phyloP scores from a whole-genome alignment of 768 basidiomycete species.

The Chalciporus pseudorubinellus region DNA sequence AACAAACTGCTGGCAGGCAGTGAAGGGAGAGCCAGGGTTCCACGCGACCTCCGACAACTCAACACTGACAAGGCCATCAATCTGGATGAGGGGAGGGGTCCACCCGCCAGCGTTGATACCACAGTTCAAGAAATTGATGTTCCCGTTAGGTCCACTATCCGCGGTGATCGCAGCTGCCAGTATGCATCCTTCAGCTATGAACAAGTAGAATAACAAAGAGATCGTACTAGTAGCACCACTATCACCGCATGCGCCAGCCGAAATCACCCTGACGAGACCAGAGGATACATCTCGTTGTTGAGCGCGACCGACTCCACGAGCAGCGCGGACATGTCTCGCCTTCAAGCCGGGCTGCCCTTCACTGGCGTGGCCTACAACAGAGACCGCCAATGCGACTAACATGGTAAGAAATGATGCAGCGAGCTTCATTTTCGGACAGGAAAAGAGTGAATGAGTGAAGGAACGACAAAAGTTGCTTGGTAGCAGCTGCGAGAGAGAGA shows the following conservation, averaged over 20 bases:
- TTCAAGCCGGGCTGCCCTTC: neutral
- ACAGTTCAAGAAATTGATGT: slow-evolving; percentile 76
- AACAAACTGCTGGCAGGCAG: slow-evolving; percentile 51
- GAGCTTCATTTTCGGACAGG: slow-evolving; percentile 40
- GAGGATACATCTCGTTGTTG: neutral
- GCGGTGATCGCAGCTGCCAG: slow-evolving; percentile 46
- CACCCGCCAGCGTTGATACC: slow-evolving; percentile 64
- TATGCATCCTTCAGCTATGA: no score
- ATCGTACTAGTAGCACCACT: slow-evolving; percentile 48
- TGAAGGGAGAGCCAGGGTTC: slow-evolving; percentile 53
- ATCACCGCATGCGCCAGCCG: slow-evolving; percentile 40
- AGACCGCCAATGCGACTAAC: slow-evolving; percentile 26
- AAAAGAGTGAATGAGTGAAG: slow-evolving; percentile 13
- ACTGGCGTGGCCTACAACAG: slow-evolving; percentile 31
- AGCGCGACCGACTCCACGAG: no score
- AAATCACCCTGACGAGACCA: slow-evolving; percentile 37
- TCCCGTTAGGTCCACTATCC: slow-evolving; percentile 65
- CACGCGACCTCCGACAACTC: slow-evolving; percentile 49
- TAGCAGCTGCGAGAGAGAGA: no score
- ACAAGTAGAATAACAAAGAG: slow-evolving; percentile 15
- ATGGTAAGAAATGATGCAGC: slow-evolving; percentile 40
- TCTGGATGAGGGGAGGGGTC: slow-evolving; percentile 62
- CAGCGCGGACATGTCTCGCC: slow-evolving; percentile 25
- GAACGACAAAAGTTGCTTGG: neutral
- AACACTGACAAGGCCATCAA: slow-evolving; percentile 49